Evolutionary conservation across 257 asterid genomes (phyloP).

Genomic region (Fraxinus quadrangulata): DNA sequence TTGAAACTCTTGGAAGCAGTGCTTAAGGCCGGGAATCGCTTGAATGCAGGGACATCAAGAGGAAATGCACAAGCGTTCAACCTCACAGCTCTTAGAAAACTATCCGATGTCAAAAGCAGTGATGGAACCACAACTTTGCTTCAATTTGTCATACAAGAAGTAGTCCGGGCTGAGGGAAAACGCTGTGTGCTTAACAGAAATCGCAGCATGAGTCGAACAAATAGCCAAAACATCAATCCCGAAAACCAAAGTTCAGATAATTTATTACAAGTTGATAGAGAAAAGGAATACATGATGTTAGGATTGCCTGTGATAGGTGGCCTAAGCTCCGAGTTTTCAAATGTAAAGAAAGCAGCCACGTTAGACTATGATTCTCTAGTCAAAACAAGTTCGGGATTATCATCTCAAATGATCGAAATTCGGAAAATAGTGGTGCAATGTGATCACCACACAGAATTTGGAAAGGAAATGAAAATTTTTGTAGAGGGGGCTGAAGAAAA

Average conservation of each 20-base stretch:
- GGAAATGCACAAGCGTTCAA: constrained; percentile 89
- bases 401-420: constrained; percentile 45
- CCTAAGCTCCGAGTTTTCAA: constrained; percentile 65
- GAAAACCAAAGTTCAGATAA: constrained; percentile 30
- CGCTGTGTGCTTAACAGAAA: constrained; percentile 58
- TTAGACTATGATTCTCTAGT: constrained; percentile 54
- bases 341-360: constrained; percentile 69
- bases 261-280: constrained; percentile 48
- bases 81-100: constrained; percentile 73
- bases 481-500: constrained; percentile 63
- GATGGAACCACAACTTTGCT: constrained; percentile 89
- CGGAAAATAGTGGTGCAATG: constrained; percentile 36
- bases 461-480: constrained; percentile 53
- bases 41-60: constrained; percentile 85
- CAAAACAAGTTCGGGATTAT: constrained; percentile 41
- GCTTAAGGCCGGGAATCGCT: constrained; percentile 80
- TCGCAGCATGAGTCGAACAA: constrained; percentile 50
- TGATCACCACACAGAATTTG: constrained; percentile 47
- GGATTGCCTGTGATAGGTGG: constrained; percentile 88
- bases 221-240: constrained; percentile 38
- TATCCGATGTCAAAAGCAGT: constrained; percentile 82
- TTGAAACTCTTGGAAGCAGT: constrained; percentile 90
- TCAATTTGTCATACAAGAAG: constrained; percentile 88
- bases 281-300: constrained; percentile 75
- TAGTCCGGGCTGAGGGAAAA: constrained; percentile 86